Evolutionary conservation across 495 filamentous ascomycete genomes (phyloP).

Genomic region (Neurospora sp.): DNA sequence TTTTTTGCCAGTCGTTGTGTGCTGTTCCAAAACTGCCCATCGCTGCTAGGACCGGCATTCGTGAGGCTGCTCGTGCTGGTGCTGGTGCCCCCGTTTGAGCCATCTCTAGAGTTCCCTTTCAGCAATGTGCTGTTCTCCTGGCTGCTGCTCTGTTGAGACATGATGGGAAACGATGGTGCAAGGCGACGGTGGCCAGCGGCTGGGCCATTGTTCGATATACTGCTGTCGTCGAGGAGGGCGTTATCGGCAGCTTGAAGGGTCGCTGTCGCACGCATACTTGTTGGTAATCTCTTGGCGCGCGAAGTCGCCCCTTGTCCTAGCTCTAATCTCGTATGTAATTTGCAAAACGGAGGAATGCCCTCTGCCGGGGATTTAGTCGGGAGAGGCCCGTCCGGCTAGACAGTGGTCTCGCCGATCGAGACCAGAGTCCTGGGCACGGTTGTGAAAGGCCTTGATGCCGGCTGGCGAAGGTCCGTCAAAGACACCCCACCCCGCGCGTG

Average conservation of each 20-base stretch:
- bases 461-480: constrained; percentile 54
- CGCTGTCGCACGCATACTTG: background rate
- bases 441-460: constrained; percentile 44
- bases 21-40: constrained; percentile 20
- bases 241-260: constrained; percentile 1
- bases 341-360: background rate
- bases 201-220: constrained; percentile 24
- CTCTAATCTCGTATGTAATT: background rate
- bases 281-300: background rate
- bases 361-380: background rate
- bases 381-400: constrained; percentile 25
- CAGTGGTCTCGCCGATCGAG: constrained; percentile 32
- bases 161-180: constrained; percentile 29
- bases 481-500: constrained; percentile 14
- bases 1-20: constrained; percentile 55
- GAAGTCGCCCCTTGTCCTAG: background rate
- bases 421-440: constrained; percentile 49
- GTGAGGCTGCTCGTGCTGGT: constrained; percentile 2
- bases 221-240: constrained; percentile 27
- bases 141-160: constrained; percentile 33
- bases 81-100: background rate
- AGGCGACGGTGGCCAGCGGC: constrained; percentile 11
- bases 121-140: constrained; percentile 10
- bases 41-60: background rate
- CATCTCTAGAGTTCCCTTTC: background rate